Evolutionary conservation across 2,329 filamentous ascomycete genomes (phyloP).

Genomic region (Talaromyces sp.): DNA sequence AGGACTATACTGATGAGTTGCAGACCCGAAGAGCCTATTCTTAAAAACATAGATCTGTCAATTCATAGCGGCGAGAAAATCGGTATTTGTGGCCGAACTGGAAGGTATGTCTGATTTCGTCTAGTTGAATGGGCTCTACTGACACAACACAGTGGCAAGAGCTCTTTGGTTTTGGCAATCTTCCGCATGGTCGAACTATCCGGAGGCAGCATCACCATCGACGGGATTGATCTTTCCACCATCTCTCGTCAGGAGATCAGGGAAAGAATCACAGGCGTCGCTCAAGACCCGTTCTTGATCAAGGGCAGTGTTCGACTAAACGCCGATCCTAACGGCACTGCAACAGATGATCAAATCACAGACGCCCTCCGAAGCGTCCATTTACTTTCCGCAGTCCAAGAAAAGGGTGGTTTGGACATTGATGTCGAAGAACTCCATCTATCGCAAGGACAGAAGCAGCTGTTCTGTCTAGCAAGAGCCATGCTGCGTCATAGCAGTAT

Average conservation of each 20-base stretch:
- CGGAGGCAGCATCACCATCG: constrained; percentile 38
- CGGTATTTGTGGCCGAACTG: constrained; percentile 38
- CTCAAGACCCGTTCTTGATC: constrained; percentile 43
- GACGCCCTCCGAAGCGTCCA: constrained; percentile 36
- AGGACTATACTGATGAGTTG: background rate
- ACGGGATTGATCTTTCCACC: constrained; percentile 38
- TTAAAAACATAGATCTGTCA: constrained; percentile 44
- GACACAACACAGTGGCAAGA: constrained; percentile 35
- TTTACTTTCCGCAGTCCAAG: constrained; percentile 32
- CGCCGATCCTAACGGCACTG: constrained; percentile 32
- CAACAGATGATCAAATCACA: constrained; percentile 31
- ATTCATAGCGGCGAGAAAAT: constrained; percentile 41
- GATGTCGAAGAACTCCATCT: constrained; percentile 48
- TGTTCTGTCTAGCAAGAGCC: constrained; percentile 59
- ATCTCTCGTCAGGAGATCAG: constrained; percentile 38
- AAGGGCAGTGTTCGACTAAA: constrained; percentile 38
- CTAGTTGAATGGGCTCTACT: background rate
- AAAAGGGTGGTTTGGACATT: constrained; percentile 37
- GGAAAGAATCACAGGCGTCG: constrained; percentile 37
- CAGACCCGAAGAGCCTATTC: constrained; percentile 30
- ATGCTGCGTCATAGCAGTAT: constrained; percentile 47
- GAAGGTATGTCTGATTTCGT: constrained; percentile 16
- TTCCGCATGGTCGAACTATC: constrained; percentile 41
- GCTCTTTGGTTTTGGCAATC: constrained; percentile 38
- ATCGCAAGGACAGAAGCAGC: constrained; percentile 57